These are phyloP conservation scores for Fusarium burgessii DNA, from an alignment of 2,329 filamentous ascomycete genomes.

Conservation along the genomic window DNA sequence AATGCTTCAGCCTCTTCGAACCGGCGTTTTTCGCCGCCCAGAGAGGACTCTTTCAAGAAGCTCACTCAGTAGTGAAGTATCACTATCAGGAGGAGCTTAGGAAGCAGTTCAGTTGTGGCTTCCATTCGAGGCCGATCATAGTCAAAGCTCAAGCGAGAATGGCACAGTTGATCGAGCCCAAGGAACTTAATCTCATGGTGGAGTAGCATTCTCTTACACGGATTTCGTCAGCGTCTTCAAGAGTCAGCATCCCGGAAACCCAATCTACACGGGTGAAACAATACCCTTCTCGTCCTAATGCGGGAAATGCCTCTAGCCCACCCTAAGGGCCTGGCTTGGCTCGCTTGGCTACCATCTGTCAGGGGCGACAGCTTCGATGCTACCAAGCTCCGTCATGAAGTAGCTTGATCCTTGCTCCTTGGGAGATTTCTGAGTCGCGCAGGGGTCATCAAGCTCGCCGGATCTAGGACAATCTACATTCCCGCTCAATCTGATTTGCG, in stretches of 20 bases:
- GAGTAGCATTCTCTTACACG: slow-evolving; percentile 10
- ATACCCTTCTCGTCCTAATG: slow-evolving; percentile 36
- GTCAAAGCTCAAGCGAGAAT: not conserved
- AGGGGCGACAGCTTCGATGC: slow-evolving; percentile 33
- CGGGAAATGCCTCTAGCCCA: slow-evolving; percentile 29
- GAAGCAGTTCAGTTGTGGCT: slow-evolving; percentile 18
- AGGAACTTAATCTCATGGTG: not conserved
- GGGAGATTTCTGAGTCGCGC: slow-evolving; percentile 25
- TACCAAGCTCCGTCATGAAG: slow-evolving; percentile 39
- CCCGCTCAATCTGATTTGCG: slow-evolving; percentile 33
- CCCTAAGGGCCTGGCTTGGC: slow-evolving; percentile 28
- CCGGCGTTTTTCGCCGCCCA: slow-evolving; percentile 4
- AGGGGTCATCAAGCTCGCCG: slow-evolving; percentile 17
- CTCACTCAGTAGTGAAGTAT: not conserved
- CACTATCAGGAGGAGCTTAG: not conserved
- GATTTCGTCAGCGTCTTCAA: not conserved
- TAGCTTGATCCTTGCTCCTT: slow-evolving; percentile 31
- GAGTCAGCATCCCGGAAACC: slow-evolving; percentile 16
- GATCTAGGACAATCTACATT: slow-evolving; percentile 27
- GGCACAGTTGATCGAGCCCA: not conserved
- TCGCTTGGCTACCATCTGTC: slow-evolving; percentile 33
- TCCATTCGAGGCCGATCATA: not conserved
- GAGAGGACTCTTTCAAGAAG: slow-evolving; percentile 12
- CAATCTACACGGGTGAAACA: slow-evolving; percentile 33
- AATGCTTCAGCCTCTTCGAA: slow-evolving; percentile 56